A percentile compares a stretch with the other conserved stretches of the same genome.
Conservation (phyloP, 2,329 filamentous ascomycete species). For the Fonsecaea nubica region DNA sequence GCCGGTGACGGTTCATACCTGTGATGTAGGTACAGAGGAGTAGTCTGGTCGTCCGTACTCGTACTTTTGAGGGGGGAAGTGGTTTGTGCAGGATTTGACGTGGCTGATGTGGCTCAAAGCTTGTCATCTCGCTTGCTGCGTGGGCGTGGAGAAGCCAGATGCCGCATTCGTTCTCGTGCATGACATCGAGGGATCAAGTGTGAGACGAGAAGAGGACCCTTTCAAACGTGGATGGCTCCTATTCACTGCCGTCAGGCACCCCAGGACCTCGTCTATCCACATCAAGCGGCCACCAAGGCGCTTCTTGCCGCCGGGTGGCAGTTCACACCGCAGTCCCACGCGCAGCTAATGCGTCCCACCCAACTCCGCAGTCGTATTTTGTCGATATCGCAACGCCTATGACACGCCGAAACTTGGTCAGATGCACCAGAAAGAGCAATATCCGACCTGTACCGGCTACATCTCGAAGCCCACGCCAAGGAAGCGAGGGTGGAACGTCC, state of each 20-base stretch:
- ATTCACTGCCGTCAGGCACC: not conserved
- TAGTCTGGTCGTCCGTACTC: not conserved
- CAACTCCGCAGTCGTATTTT: slow-evolving; percentile 2
- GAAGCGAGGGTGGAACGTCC: not conserved
- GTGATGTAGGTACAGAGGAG: not conserved
- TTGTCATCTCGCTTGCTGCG: not conserved
- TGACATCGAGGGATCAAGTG: not conserved
- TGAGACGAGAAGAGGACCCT: not conserved
- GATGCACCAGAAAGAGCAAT: not conserved
- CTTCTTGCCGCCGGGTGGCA: not conserved
- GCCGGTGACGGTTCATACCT: not conserved
- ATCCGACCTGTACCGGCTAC: not conserved
- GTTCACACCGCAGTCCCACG: not conserved
- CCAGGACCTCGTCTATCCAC: not conserved
- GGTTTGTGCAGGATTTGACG: not conserved
- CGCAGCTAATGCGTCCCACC: not conserved
- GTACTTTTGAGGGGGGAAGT: not conserved
- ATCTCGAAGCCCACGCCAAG: not conserved
- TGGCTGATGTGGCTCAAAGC: slow-evolving; percentile 3
- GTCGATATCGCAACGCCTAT: not conserved
- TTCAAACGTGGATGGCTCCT: slow-evolving; percentile 2
- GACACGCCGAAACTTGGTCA: not conserved
- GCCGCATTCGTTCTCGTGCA: not conserved
- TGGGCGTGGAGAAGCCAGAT: not conserved
- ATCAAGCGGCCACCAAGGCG: not conserved